A percentile compares a stretch with the other conserved stretches of the same genome.
phyloP scores from a whole-genome alignment of 1,284 basidiomycete species.

The Cerrena zonata region DNA sequence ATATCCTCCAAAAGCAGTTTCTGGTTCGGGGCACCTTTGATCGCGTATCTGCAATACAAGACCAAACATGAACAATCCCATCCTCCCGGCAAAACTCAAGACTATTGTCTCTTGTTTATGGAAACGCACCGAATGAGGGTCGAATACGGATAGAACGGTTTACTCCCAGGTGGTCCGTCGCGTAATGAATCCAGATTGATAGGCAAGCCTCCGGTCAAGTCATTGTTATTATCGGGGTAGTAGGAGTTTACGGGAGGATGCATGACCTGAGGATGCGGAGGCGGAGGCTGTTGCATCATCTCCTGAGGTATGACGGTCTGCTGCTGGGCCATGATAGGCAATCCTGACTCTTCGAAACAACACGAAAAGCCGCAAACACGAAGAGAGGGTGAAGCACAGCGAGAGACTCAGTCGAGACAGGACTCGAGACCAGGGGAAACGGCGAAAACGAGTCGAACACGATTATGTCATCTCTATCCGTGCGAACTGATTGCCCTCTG shows the following conservation, averaged over 20 bases:
- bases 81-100: neutral
- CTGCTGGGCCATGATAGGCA: conserved; percentile 30
- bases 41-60: conserved; percentile 58
- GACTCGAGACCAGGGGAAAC: conserved; percentile 7
- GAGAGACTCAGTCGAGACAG: conserved; percentile 7
- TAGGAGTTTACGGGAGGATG: conserved; percentile 49
- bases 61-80: conserved; percentile 3
- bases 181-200: conserved; percentile 78
- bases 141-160: conserved; percentile 82
- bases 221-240: conserved; percentile 64
- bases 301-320: conserved; percentile 40
- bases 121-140: conserved; percentile 71
- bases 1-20: conserved; percentile 79
- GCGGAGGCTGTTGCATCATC: conserved; percentile 32
- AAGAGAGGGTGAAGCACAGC: conserved; percentile 4
- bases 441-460: conserved; percentile 16
- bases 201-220: conserved; percentile 73
- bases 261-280: conserved; percentile 16
- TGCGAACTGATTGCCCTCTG: conserved; percentile 24
- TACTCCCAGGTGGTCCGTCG: conserved; percentile 76
- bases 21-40: conserved; percentile 80
- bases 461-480: conserved; percentile 29
- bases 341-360: neutral
- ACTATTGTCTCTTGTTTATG: conserved; percentile 2
- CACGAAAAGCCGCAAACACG: neutral